Conservation (phyloP, 2,329 filamentous ascomycete genomes). For the Beauveria asiatica region DNA sequence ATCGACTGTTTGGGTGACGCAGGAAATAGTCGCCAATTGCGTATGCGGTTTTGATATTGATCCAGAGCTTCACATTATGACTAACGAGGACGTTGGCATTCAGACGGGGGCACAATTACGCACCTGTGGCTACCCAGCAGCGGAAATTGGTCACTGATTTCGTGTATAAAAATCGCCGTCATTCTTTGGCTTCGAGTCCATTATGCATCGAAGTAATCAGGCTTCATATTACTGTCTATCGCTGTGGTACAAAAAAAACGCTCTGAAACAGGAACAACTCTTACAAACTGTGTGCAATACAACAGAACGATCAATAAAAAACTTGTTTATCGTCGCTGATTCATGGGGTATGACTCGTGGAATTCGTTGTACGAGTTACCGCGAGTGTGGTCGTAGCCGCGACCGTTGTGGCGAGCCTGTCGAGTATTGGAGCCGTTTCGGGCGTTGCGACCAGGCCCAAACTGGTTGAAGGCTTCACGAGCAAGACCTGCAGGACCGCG, state of each 20-base stretch:
- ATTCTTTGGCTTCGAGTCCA: too few species aligned
- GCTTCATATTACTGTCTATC: neutral
- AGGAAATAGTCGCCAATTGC: too few species aligned
- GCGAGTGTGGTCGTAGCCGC: conserved; percentile 1
- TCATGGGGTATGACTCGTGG: conserved; percentile 9
- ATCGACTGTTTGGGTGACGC: too few species aligned
- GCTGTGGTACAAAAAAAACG: neutral
- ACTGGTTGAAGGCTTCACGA: conserved; percentile 5
- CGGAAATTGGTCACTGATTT: too few species aligned
- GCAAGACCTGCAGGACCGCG: neutral
- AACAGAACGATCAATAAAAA: neutral
- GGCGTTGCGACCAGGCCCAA: neutral
- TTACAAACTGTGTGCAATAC: conserved; percentile 1
- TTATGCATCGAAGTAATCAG: neutral
- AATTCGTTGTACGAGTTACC: conserved; percentile 8
- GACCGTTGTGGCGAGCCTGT: neutral
- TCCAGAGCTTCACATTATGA: too few species aligned
- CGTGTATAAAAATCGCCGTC: too few species aligned
- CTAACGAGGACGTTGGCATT: too few species aligned
- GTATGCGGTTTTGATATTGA: too few species aligned
- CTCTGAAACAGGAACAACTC: neutral
- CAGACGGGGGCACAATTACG: too few species aligned
- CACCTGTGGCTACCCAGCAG: too few species aligned
- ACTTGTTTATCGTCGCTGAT: neutral
- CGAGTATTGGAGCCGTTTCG: neutral